Evolutionary conservation across 1,139 yeast species (phyloP), one percentile per base, ranked within the genome.

Genomic region (Chernovozyma aurita): DNA sequence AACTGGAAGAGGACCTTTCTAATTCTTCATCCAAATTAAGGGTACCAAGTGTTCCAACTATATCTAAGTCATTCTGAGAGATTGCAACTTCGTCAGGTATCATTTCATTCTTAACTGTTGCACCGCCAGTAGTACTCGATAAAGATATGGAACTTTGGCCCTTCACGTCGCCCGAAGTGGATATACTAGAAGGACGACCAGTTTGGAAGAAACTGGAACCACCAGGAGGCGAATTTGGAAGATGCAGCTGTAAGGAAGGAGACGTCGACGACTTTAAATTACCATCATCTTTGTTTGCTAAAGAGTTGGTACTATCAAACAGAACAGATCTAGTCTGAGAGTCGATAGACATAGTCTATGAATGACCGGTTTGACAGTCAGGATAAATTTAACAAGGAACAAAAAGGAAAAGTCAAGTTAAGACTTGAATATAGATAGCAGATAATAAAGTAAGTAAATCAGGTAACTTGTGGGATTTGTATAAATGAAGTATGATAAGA

Each of bases 41-140:
- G 33, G 59, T 65, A 30, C 61, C 63, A 30, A 68, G 52, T 7
- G 73, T 71, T 6, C 70, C 73, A 24, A 68, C 72, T 28, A 68
- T 64, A 40, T 67, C 73, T 45, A 67, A 57, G 12, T 26, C 28
- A n/a, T n/a, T 11, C 7, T 11, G 30, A 18, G 7, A 9, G 8
- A 9, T 7, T 9, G 22, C 6, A 20, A 20, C 22, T 6, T 20
- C 22, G 9, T 20, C 22, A n/a, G n/a, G n/a, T n/a, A 20, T 20
- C 6, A 20, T 20, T 9, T 20, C 9, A 7, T 6, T 20, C 22
- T 20, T 20, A 7, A 9, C 6, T 20, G 8, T 20, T 20, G 22
- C 22, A 9, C 22, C 22, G 9, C 22, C 22, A 20, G 9, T 20
- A n/a, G n/a, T n/a, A n/a, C n/a, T n/a, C n/a, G n/a, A n/a, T n/a